Evolutionary conservation across 1,284 basidiomycete genomes (phyloP).

Genomic region (Boletellus deceptivus): DNA sequence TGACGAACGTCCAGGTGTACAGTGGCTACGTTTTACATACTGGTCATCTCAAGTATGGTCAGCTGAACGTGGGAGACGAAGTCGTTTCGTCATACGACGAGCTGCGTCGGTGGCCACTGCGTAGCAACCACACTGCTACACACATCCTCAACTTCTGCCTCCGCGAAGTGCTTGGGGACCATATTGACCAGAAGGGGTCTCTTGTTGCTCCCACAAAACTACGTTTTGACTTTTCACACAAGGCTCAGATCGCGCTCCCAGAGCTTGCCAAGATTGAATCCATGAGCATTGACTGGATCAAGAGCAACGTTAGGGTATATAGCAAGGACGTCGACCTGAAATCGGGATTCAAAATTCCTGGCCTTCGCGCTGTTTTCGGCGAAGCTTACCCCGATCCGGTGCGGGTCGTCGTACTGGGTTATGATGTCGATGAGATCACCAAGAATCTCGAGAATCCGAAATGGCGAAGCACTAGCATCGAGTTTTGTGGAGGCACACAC

Average conservation of each 20-base stretch:
- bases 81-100: constrained; percentile 79
- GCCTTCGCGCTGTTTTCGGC: constrained; percentile 94
- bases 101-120: constrained; percentile 91
- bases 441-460: constrained; percentile 84
- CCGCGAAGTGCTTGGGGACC: constrained; percentile 92
- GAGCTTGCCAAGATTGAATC: constrained; percentile 86
- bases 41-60: constrained; percentile 80
- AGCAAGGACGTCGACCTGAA: constrained; percentile 86
- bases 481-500: constrained; percentile 99
- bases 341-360: constrained; percentile 84
- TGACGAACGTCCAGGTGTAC: constrained; percentile 88
- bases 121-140: constrained; percentile 98
- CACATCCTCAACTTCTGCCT: constrained; percentile 96
- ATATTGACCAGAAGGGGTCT: constrained; percentile 98
- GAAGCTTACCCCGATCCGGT: constrained; percentile 98
- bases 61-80: constrained; percentile 64
- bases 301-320: constrained; percentile 84
- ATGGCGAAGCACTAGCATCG: constrained; percentile 89
- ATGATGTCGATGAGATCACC: constrained; percentile 82
- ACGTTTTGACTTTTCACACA: constrained; percentile 98
- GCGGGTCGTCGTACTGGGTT: constrained; percentile 89
- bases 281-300: constrained; percentile 88
- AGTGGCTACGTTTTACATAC: constrained; percentile 89
- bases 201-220: constrained; percentile 94
- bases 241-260: constrained; percentile 71